Evolutionary conservation across 768 basidiomycete genomes (phyloP), one percentile per base, ranked within the genome.

Genomic region (Sarcomyxa edulis): DNA sequence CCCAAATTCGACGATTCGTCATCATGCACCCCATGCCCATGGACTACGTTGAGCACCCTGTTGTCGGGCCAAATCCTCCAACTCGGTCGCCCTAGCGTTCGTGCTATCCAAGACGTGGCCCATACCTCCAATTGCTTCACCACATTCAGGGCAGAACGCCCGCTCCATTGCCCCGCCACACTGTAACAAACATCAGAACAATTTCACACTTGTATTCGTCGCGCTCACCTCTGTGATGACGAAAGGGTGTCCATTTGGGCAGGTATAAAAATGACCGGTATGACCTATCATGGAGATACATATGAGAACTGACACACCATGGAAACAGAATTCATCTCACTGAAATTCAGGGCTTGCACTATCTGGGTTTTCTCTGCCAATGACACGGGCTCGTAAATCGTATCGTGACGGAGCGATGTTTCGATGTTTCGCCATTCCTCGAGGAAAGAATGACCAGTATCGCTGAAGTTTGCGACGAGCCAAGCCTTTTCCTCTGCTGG

Each of bases 221-320:
- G 29, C 25, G 47, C 61, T 20, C 40, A 81, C 76, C 52, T 81
- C 72, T 1, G 52, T 57, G 23, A 84, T 81, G 2, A 77, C 71
- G 39, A 76, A 83, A 0, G 70, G 63, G 46, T 84, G 81, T 0
- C 81, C 81, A 35, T 81, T 81, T 1, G 59, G 66, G 40, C 75
- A 77, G 12, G 62, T 67, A 40, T 70, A 73, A 42, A 66, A 74
- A 47, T 73, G 72, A 0, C 70, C 70, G 3, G 62, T 55, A 6
- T 61, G 58, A 7, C 56, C 68, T 66, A 39, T 39, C 35, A 14
- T 12, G 5, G 12, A 31, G 14, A 45, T 10, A 37, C 42, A 12
- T 39, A 11, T 8, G 2, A 19, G 10, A 14, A 32, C n/a, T n/a
- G n/a, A n/a, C 5, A 15, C 3, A 8, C 8, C 24, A 24, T 7